These are phyloP conservation scores for Mortierella sp. DNA, from an alignment of 371 early-diverging fungal species.

Conservation along the genomic window DNA sequence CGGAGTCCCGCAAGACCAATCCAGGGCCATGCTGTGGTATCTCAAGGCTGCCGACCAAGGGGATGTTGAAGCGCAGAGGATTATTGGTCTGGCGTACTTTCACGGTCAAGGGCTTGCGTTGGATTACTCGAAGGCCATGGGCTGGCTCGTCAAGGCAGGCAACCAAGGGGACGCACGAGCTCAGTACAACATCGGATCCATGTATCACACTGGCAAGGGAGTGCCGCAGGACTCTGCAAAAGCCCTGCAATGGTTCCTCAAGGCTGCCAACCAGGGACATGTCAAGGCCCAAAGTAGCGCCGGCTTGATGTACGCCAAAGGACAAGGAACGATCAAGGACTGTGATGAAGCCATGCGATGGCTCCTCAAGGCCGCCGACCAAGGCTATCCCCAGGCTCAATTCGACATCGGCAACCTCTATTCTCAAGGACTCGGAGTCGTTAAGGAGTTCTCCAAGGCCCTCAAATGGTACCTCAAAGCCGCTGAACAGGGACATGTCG, in stretches of 20 bases:
- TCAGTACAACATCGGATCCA: slow-evolving; percentile 9
- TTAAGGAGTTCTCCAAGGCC: background rate
- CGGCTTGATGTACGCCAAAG: slow-evolving; percentile 57
- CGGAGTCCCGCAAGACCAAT: slow-evolving; percentile 65
- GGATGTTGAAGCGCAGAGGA: background rate
- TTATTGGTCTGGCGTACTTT: background rate
- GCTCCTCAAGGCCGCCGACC: slow-evolving; percentile 65
- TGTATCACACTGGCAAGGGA: slow-evolving; percentile 4
- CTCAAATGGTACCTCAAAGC: background rate
- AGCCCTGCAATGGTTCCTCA: slow-evolving; percentile 71
- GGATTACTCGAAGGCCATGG: slow-evolving; percentile 27
- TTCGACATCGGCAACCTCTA: slow-evolving; percentile 57
- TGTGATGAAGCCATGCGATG: slow-evolving; percentile 63
- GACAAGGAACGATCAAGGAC: background rate
- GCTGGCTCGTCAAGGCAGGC: slow-evolving; percentile 32
- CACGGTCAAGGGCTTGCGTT: background rate
- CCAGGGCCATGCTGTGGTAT: slow-evolving; percentile 68
- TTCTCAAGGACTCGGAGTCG: background rate
- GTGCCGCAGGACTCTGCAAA: slow-evolving; percentile 5
- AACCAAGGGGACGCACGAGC: background rate
- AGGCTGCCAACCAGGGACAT: slow-evolving; percentile 38
- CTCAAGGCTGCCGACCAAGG: slow-evolving; percentile 32
- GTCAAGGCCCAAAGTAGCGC: slow-evolving; percentile 58
- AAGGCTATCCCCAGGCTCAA: slow-evolving; percentile 61
- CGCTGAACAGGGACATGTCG: background rate